Conservation (phyloP, 257 asterid genomes). For the Parsonsia alboflavescens region DNA sequence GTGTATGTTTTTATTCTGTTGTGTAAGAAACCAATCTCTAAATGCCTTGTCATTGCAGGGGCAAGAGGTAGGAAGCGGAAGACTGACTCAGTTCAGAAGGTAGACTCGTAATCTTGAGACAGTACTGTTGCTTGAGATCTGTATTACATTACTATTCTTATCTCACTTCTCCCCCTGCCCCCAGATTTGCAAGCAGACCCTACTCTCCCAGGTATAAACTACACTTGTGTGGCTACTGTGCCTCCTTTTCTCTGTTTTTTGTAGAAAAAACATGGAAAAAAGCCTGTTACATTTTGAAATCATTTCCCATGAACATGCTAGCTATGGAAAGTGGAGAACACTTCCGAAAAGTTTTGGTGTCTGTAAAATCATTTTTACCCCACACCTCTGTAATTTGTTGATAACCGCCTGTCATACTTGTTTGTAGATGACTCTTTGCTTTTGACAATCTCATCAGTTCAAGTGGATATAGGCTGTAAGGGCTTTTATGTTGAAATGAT, state of each 20-base stretch:
- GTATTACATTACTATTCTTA: neutral
- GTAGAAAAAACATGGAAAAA: too few species aligned
- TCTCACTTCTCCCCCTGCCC: neutral
- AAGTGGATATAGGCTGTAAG: neutral
- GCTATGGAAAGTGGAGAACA: neutral
- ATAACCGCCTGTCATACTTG: neutral
- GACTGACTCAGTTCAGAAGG: constrained; percentile 40
- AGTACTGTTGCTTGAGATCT: neutral
- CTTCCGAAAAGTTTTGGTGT: neutral
- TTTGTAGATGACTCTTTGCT: neutral
- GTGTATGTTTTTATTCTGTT: neutral
- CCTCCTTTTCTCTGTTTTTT: neutral
- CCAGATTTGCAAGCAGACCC: too few species aligned
- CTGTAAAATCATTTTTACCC: neutral
- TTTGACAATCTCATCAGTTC: neutral
- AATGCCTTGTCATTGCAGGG: constrained; percentile 35
- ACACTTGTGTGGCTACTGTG: neutral
- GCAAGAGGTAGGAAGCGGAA: constrained; percentile 59
- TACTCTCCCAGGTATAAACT: neutral
- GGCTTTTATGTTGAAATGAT: neutral
- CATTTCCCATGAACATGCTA: neutral
- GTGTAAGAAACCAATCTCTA: neutral
- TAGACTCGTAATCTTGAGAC: constrained; percentile 17
- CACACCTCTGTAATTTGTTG: neutral
- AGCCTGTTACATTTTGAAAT: too few species aligned